Evolutionary conservation across 2,329 filamentous ascomycete species (phyloP).

Genomic region (Penicillium sp.): DNA sequence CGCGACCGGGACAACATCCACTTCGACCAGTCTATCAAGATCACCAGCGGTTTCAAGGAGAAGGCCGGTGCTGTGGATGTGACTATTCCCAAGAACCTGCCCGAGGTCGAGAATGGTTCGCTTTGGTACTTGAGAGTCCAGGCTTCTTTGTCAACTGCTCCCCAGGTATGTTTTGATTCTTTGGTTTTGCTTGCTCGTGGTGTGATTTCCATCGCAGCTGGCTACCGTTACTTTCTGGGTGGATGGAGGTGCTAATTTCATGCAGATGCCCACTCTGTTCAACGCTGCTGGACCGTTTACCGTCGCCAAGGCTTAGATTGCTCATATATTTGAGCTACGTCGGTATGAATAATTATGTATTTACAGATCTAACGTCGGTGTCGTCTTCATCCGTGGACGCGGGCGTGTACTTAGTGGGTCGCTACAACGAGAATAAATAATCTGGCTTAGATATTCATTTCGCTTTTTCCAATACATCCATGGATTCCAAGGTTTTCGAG

Average conservation of each 20-base stretch:
- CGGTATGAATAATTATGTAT: too few relatives aligned
- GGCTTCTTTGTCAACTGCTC: constrained; percentile 26
- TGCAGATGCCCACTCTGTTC: constrained; percentile 32
- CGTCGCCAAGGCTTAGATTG: constrained; percentile 17
- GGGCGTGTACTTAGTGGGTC: too few relatives aligned
- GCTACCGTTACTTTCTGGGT: not conserved
- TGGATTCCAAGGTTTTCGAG: too few relatives aligned
- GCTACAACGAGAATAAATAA: too few relatives aligned
- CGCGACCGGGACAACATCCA: constrained; percentile 22
- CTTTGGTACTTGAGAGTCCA: constrained; percentile 33
- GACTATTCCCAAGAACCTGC: constrained; percentile 28
- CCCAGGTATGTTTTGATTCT: constrained; percentile 26
- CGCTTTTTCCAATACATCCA: too few relatives aligned
- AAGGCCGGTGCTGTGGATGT: constrained; percentile 23
- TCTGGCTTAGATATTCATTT: too few relatives aligned
- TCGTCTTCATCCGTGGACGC: too few relatives aligned
- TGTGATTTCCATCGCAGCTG: not conserved
- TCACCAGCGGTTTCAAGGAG: constrained; percentile 22
- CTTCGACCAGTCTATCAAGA: constrained; percentile 23
- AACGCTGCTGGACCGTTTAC: constrained; percentile 32
- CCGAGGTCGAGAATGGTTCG: constrained; percentile 25
- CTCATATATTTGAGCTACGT: not conserved
- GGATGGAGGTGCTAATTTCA: not conserved
- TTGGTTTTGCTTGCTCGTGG: not conserved
- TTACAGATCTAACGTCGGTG: too few relatives aligned